Percentiles rank a stretch among this genome's conserved stretches.
These are phyloP conservation scores for Musa acuminata DNA, from an alignment of 176 grass and related monocot species.

Conservation along the genomic window DNA sequence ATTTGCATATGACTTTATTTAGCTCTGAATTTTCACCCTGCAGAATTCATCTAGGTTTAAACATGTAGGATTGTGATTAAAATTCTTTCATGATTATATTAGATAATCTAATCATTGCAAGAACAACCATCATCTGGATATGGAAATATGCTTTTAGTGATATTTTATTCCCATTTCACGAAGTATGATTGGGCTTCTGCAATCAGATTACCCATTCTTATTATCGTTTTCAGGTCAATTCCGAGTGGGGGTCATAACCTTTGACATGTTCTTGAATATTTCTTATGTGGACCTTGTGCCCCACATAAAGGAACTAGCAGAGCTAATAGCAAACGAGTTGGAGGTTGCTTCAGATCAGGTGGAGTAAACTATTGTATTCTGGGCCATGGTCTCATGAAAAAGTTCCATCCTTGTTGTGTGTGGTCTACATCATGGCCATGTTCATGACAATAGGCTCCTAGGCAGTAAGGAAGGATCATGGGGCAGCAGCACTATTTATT, in stretches of 20 bases:
- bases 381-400: not conserved
- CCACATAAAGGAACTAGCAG: conserved; percentile 64
- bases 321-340: conserved; percentile 70
- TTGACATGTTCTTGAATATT: conserved; percentile 93
- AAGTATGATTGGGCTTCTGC: not conserved
- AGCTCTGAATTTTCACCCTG: not conserved
- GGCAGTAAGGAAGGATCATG: not conserved
- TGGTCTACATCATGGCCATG: not conserved
- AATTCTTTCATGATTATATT: not conserved
- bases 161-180: not conserved
- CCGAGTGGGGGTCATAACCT: conserved; percentile 71
- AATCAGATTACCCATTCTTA: not conserved
- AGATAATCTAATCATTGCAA: not conserved
- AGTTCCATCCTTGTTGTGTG: not conserved
- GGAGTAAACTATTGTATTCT: conserved; percentile 17
- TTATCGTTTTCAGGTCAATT: conserved; percentile 47
- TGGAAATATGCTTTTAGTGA: no score
- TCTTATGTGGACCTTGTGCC: conserved; percentile 64
- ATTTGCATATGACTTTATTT: not conserved
- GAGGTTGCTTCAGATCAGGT: conserved; percentile 77
- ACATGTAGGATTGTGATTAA: not conserved
- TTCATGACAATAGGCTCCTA: not conserved
- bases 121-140: not conserved
- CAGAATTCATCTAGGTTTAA: not conserved
- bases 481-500: not conserved